These are phyloP conservation scores for Beta corolliflora DNA, from an alignment of 179 eudicot species.

Conservation along the genomic window DNA sequence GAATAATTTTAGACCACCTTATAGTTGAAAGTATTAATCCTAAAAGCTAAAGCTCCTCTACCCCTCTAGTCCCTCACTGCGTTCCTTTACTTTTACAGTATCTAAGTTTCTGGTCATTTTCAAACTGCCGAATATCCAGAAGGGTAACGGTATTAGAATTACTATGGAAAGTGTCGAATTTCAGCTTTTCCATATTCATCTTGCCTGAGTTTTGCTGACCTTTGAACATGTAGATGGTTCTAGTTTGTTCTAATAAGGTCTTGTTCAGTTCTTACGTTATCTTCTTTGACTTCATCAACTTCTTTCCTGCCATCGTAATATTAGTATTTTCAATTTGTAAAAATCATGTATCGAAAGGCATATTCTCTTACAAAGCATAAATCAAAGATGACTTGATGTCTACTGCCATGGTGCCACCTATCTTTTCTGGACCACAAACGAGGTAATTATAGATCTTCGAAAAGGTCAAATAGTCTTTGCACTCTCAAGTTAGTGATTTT, in stretches of 20 bases:
- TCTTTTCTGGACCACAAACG: neutral
- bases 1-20: neutral
- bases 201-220: neutral
- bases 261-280: neutral
- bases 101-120: neutral
- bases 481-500: neutral
- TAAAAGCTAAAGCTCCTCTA: neutral
- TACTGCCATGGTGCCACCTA: neutral
- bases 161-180: neutral
- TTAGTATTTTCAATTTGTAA: neutral
- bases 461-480: neutral
- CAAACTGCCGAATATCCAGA: neutral
- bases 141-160: neutral
- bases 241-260: neutral
- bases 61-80: neutral
- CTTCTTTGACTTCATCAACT: neutral
- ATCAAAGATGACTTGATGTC: too few relatives aligned
- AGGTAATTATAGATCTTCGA: neutral
- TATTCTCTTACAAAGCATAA: too few relatives aligned
- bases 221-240: neutral
- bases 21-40: neutral
- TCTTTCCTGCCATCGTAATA: neutral
- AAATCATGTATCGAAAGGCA: neutral
- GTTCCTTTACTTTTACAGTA: neutral
- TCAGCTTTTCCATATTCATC: neutral